Evolutionary conservation across 225 moss, liverwort and hornwort species (phyloP).

Genomic region (Takakia lepidozioides): DNA sequence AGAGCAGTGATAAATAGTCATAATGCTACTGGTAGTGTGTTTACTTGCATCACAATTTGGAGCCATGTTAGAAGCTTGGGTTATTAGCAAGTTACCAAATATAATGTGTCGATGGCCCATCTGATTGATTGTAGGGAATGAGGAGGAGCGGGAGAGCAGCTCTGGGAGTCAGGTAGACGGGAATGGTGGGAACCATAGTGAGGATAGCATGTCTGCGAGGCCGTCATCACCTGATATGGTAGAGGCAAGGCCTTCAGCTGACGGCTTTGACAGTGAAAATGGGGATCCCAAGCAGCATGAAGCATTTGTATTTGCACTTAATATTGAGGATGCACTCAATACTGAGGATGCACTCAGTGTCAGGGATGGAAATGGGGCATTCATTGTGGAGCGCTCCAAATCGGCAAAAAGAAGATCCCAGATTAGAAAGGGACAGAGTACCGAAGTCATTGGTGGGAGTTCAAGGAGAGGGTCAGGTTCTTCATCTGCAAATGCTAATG

Average conservation of each 20-base stretch:
- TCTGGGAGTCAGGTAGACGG: slow-evolving; percentile 69
- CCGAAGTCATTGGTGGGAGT: slow-evolving; percentile 26
- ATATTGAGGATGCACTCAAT: slow-evolving; percentile 78
- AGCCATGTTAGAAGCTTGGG: too few species aligned
- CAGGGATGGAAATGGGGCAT: slow-evolving; percentile 93
- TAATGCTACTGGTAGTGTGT: too few species aligned
- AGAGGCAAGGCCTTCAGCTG: slow-evolving; percentile 91
- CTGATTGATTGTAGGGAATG: slow-evolving; percentile 24
- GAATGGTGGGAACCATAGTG: slow-evolving; percentile 63
- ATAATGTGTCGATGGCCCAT: too few species aligned
- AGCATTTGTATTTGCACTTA: slow-evolving; percentile 56
- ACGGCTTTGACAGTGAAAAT: slow-evolving; percentile 65
- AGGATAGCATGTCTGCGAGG: slow-evolving; percentile 81
- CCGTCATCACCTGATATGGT: slow-evolving; percentile 91
- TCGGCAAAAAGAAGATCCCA: slow-evolving; percentile 74
- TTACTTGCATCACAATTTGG: too few species aligned
- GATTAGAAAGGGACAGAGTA: slow-evolving; percentile 46
- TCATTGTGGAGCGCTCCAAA: slow-evolving; percentile 89
- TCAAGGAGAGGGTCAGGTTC: slow-evolving; percentile 32
- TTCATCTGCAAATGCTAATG: slow-evolving; percentile 24
- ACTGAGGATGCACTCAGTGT: slow-evolving; percentile 77
- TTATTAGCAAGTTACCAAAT: too few species aligned
- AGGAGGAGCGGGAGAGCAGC: slow-evolving; percentile 62
- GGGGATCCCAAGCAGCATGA: slow-evolving; percentile 53
- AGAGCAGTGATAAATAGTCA: too few species aligned